Percentiles rank a stretch among this genome's conserved stretches.
phyloP scores from a whole-genome alignment of 768 basidiomycete genomes.

The Gyrodon lividus region DNA sequence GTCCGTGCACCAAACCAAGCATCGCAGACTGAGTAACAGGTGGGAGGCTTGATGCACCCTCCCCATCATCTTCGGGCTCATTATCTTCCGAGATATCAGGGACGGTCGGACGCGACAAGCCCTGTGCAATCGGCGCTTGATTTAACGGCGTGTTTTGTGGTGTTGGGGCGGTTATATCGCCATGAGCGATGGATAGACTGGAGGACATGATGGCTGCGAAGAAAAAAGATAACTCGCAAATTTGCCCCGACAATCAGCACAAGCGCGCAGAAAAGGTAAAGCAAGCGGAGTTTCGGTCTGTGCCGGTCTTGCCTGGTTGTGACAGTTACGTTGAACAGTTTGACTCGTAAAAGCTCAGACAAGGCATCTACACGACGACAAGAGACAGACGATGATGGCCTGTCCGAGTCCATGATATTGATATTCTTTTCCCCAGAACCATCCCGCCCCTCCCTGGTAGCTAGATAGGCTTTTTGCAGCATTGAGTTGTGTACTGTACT shows the following conservation, averaged over 20 bases:
- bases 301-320: constrained; percentile 18
- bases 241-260: constrained; percentile 24
- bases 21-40: constrained; percentile 60
- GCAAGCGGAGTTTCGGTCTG: constrained; percentile 37
- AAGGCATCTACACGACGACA: no score
- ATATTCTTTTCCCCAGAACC: no score
- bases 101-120: constrained; percentile 83
- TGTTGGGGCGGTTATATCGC: constrained; percentile 80
- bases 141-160: constrained; percentile 90
- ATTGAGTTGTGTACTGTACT: no score
- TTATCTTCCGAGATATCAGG: constrained; percentile 85
- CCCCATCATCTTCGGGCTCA: constrained; percentile 64
- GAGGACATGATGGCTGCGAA: constrained; percentile 55
- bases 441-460: no score
- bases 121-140: constrained; percentile 75
- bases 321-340: no score
- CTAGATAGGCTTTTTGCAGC: no score
- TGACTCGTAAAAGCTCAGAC: no score
- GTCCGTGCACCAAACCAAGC: constrained; percentile 84
- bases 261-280: constrained; percentile 21
- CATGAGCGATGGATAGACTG: constrained; percentile 59
- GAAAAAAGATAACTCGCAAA: constrained; percentile 23
- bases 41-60: constrained; percentile 37
- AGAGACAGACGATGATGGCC: no score
- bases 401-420: no score